Evolutionary conservation across 768 basidiomycete genomes (phyloP).

Genomic region (Boletellus emodensis): DNA sequence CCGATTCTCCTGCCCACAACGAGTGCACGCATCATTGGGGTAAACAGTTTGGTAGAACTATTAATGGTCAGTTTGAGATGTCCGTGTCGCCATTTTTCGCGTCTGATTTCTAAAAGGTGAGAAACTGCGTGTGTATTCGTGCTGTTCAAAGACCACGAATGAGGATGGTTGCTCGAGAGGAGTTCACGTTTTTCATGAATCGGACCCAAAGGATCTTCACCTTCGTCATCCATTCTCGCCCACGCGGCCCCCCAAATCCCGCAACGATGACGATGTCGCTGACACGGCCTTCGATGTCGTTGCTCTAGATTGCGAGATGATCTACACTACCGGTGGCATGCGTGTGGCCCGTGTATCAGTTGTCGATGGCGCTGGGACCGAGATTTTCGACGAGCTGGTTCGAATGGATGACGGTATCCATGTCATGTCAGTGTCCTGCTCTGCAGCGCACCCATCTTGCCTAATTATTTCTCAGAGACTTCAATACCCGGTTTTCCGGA

Average conservation of each 20-base stretch:
- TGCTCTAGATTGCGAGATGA: constrained; percentile 95
- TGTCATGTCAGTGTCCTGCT: constrained; percentile 53
- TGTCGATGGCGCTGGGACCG: constrained; percentile 68
- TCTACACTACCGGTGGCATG: constrained; percentile 91
- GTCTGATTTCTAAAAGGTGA: constrained; percentile 46
- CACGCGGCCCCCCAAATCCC: constrained; percentile 25
- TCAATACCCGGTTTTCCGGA: constrained; percentile 89
- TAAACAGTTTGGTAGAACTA: constrained; percentile 52
- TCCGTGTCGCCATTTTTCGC: neutral
- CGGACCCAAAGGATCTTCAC: constrained; percentile 60
- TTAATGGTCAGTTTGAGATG: constrained; percentile 52
- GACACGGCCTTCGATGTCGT: constrained; percentile 65
- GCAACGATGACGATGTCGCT: constrained; percentile 1
- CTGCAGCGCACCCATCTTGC: neutral
- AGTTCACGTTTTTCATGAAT: constrained; percentile 90
- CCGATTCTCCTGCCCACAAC: constrained; percentile 48
- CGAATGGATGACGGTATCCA: constrained; percentile 78
- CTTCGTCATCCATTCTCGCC: constrained; percentile 68
- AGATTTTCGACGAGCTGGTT: constrained; percentile 80
- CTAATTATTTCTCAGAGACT: constrained; percentile 54
- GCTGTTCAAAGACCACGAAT: constrained; percentile 63
- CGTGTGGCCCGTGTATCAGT: constrained; percentile 88
- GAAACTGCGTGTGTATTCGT: constrained; percentile 66
- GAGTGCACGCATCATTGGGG: constrained; percentile 88
- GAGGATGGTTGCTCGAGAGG: constrained; percentile 72